These are phyloP conservation scores for Microcos paniculata DNA, from an alignment of 345 rosid species.

Conservation along the genomic window DNA sequence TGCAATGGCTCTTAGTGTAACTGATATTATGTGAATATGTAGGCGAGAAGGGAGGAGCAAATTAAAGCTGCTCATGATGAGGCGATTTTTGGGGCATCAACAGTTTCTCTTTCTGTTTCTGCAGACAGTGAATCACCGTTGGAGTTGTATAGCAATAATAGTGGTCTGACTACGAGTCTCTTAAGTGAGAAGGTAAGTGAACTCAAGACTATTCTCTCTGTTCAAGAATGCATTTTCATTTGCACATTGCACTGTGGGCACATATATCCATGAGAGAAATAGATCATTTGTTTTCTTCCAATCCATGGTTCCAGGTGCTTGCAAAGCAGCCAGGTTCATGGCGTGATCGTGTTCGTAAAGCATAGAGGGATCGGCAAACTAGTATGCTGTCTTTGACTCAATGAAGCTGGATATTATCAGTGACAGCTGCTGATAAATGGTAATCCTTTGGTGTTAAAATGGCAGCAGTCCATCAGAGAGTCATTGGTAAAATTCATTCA, in stretches of 20 bases:
- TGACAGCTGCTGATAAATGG: background rate
- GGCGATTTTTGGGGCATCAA: slow-evolving; percentile 88
- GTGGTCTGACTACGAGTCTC: slow-evolving; percentile 41
- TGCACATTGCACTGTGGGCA: background rate
- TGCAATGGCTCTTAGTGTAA: background rate
- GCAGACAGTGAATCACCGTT: slow-evolving; percentile 36
- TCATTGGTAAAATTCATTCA: background rate
- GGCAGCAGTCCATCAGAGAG: slow-evolving; percentile 5
- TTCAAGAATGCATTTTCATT: background rate
- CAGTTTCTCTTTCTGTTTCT: slow-evolving; percentile 23
- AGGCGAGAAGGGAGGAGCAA: slow-evolving; percentile 81
- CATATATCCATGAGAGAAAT: background rate
- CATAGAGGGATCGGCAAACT: slow-evolving; percentile 20
- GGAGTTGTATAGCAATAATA: slow-evolving; percentile 39
- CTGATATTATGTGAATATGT: slow-evolving; percentile 4
- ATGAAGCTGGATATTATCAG: background rate
- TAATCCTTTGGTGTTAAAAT: background rate
- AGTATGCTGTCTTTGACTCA: background rate
- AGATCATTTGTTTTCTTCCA: background rate
- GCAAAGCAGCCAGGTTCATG: slow-evolving; percentile 93
- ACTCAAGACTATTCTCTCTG: background rate
- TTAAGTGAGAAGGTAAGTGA: slow-evolving; percentile 72
- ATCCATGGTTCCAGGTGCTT: slow-evolving; percentile 54
- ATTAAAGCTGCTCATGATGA: slow-evolving; percentile 79
- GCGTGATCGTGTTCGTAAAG: slow-evolving; percentile 91